Conservation (phyloP, 208 protist species). For the Porcisia hertigi region DNA sequence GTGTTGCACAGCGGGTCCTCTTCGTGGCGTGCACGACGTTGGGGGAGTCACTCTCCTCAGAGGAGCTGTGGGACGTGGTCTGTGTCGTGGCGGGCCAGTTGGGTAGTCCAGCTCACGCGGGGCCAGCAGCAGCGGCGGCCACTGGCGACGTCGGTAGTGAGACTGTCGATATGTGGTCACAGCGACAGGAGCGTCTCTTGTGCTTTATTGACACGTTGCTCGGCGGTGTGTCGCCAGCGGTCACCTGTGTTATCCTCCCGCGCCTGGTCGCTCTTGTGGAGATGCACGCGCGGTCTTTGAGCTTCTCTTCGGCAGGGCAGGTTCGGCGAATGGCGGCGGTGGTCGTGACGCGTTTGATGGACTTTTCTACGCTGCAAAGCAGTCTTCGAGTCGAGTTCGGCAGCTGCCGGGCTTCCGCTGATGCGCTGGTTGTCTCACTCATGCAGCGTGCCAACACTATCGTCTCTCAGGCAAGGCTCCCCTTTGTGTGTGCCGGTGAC, state of each 20-base stretch:
- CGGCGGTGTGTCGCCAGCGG: not conserved
- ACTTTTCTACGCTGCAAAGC: slow-evolving; percentile 28
- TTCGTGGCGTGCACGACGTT: not conserved
- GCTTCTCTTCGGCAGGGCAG: slow-evolving; percentile 23
- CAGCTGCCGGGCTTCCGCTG: slow-evolving; percentile 11
- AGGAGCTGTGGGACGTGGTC: slow-evolving; percentile 23
- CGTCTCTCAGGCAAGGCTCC: slow-evolving; percentile 18
- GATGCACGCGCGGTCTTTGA: slow-evolving; percentile 21
- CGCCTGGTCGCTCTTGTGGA: slow-evolving; percentile 29
- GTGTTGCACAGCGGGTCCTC: slow-evolving; percentile 16
- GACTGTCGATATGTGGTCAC: slow-evolving; percentile 22
- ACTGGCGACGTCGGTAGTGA: not conserved
- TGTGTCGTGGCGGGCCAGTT: slow-evolving; percentile 7
- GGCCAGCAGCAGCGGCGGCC: not conserved
- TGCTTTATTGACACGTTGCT: slow-evolving; percentile 9
- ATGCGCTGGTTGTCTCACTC: slow-evolving; percentile 11
- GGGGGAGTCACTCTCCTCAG: not conserved
- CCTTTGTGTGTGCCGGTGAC: not conserved
- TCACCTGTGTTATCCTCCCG: slow-evolving; percentile 14
- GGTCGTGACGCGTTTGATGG: slow-evolving; percentile 21
- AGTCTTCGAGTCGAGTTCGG: not conserved
- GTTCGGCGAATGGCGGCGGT: slow-evolving; percentile 18
- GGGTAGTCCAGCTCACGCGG: not conserved
- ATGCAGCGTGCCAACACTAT: slow-evolving; percentile 10
- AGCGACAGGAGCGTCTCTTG: slow-evolving; percentile 23